These are phyloP conservation scores for Pouteria campechiana DNA, from an alignment of 179 eudicot species.

Conservation along the genomic window DNA sequence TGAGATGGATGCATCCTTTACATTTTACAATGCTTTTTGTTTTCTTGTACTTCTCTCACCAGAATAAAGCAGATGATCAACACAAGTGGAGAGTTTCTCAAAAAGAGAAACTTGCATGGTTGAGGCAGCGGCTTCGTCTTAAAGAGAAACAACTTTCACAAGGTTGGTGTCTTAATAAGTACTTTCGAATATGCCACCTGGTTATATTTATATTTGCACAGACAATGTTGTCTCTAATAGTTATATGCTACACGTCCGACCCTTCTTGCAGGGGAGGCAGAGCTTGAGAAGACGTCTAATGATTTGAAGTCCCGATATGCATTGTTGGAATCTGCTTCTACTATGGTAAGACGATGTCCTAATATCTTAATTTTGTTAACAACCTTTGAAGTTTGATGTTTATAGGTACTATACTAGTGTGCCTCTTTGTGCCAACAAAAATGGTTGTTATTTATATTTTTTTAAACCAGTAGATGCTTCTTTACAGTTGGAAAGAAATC, in stretches of 20 bases:
- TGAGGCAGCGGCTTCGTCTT: constrained; percentile 60
- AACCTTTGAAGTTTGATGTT: too few species aligned
- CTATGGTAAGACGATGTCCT: constrained; percentile 36
- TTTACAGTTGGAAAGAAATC: constrained; percentile 70
- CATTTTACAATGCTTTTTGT: constrained; percentile 2
- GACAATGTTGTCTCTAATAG: constrained; percentile 4
- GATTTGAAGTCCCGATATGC: constrained; percentile 55
- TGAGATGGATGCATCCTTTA: background rate
- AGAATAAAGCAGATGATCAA: constrained; percentile 94
- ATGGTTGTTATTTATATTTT: too few species aligned
- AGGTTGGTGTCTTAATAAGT: too few species aligned
- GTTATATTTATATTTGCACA: too few species aligned
- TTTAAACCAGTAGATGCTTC: too few species aligned
- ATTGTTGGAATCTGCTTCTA: constrained; percentile 63
- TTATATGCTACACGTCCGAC: background rate
- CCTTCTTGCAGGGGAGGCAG: constrained; percentile 49
- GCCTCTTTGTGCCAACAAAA: too few species aligned
- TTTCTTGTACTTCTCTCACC: constrained; percentile 1
- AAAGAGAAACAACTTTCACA: constrained; percentile 41
- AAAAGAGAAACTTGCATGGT: constrained; percentile 56
- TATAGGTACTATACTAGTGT: too few species aligned
- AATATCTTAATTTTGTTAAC: too few species aligned
- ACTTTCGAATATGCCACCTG: too few species aligned
- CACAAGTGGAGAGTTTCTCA: constrained; percentile 71
- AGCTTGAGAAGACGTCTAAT: constrained; percentile 54